phyloP scores from a whole-genome alignment of 768 basidiomycete species.

The Mycena crocata region DNA sequence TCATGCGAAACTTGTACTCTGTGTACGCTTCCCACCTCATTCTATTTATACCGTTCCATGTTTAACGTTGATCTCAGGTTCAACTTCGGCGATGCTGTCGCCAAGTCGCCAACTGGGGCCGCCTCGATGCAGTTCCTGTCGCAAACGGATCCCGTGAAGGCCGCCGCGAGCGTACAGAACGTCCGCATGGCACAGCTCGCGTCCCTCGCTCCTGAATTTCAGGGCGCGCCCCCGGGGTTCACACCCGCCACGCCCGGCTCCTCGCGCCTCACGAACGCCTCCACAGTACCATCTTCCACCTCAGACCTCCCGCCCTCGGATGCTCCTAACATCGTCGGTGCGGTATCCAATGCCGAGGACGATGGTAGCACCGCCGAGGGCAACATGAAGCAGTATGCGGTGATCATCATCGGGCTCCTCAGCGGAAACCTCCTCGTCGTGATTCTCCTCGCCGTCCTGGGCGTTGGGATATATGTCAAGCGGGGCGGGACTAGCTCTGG shows the following conservation, averaged over 20 bases:
- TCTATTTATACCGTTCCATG: neutral
- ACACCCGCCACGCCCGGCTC: neutral
- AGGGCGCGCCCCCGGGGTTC: neutral
- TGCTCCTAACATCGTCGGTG: neutral
- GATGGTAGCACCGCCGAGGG: neutral
- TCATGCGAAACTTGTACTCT: neutral
- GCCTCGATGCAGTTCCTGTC: neutral
- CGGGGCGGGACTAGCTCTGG: neutral
- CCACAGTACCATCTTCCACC: neutral
- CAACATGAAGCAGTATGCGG: neutral
- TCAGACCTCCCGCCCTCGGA: neutral
- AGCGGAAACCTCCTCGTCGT: neutral
- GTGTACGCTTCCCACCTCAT: neutral
- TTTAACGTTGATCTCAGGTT: neutral
- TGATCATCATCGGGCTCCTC: neutral
- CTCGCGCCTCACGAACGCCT: neutral
- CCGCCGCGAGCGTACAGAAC: neutral
- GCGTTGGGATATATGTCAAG: neutral
- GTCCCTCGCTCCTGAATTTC: neutral
- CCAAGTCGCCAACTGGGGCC: neutral
- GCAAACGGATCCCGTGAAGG: neutral
- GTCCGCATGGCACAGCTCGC: neutral
- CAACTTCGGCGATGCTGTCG: neutral
- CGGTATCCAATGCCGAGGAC: too few relatives aligned
- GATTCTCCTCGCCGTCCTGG: neutral